Base-by-base conservation (phyloP, 345 rosid species). In the Populus ilicifolia region DNA sequence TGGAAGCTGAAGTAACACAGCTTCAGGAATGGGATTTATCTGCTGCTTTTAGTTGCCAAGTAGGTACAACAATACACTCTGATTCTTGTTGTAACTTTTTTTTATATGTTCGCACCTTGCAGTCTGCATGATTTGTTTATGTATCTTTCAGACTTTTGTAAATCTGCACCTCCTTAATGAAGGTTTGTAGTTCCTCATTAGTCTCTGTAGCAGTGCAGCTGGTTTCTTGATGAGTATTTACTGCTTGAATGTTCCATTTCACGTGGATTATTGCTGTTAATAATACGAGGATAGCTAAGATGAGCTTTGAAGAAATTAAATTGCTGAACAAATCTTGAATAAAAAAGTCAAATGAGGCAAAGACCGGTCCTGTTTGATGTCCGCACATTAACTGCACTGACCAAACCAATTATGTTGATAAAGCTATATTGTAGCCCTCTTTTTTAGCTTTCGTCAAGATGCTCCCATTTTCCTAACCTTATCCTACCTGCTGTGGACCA, bases 21-120 rank as follows among this genome's bases (percentile, higher is more conserved):
- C 29, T 38, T 46, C 73, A 20, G 52, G 27, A 70, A 77, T 50
- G 52, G 33, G 61, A 44, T 66, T 43, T 69, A 52, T 44, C 39
- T 46, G 72, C 72, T 82, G 76, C 86, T 33, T 75, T 66, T 44
- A 43, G 65, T 62, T 70, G 75, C 52, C 44, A 16, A 70, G 69
- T 77, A 79, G 85, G 79, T 46, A 78, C 62, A 38, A 5, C 44
- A 17, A 69, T 18, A 66, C 77, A 46, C 73, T 76, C 30, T 9
- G 17, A 85, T 80, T 74, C 77, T 76, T 84, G 33, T 74, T 76
- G 74, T 75, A 79, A 75, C 72, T 65, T 41, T 80, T 80, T 80
- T 81, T 80, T 54, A 79, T 75, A 82, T 62, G 81, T 61, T 54
- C 75, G 76, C 80, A 50, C 41, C 63, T 36, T 59, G 64, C 29